Base-by-base conservation (phyloP, 345 rosid genomes). In the Syzygium grande region DNA sequence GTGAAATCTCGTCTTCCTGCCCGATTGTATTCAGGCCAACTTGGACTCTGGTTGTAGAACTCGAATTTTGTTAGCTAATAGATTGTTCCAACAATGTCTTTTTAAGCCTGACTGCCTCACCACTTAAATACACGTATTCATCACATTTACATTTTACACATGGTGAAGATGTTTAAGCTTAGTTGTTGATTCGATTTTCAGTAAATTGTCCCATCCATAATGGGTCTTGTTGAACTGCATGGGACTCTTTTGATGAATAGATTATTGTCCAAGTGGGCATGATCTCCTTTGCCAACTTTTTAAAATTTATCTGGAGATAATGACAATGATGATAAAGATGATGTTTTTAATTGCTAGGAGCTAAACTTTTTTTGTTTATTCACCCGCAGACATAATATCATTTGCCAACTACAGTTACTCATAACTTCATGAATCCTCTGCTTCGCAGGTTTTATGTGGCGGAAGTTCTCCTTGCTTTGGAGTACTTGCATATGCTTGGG, bases 401-500 rank as follows among this genome's bases (percentile, higher is more conserved):
- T 73, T 38, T 73, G 49, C 49, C 25, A 38, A 73, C 4, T 52
- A 29, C 34, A 52, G 16, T 84, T 84, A 63, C 83, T 73, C 83
- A 38, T 38, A 73, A 73, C 49, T 73, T 38, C 49, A 23, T 54
- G n/a, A 83, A 87, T 56, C 52, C 53, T 73, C 68, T 85, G 51
- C 68, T 52, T 58, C 85, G 61, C 92, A 94, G 95, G 88, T 94
- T 94, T 89, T 93, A 93, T 86, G 94, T 93, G 43, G 92, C 95
- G 17, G 95, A 94, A 89, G 96, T 94, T 51, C 88, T 93, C 84
- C 90, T 94, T 21, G 92, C 96, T 68, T 68, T 94, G 85, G 95
- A 94, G 84, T 94, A 94, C 87, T 85, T 94, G 86, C 96, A 94
- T 89, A 94, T 94, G 96, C 92, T 92, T 38, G 93, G 93, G 53